Percentiles rank a stretch among this genome's conserved stretches.
Evolutionary conservation across 768 basidiomycete species (phyloP).

Genomic region (Russula ochroleuca): DNA sequence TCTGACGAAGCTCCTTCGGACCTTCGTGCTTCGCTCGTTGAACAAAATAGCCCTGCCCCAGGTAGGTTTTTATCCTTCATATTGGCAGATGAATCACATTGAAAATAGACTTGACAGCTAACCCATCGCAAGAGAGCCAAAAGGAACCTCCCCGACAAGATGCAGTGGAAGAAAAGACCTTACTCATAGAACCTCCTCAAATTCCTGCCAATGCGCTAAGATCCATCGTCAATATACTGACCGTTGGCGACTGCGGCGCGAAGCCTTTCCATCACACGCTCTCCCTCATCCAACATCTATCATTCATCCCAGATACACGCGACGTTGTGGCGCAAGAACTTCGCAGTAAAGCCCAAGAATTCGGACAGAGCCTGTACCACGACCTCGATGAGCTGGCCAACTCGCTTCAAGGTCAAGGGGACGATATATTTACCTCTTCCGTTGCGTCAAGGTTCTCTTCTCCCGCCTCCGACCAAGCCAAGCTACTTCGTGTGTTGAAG

Average conservation of each 20-base stretch:
- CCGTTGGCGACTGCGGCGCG: slow-evolving; percentile 94
- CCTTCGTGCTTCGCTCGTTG: slow-evolving; percentile 10
- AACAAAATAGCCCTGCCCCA: slow-evolving; percentile 9
- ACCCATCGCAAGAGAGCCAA: slow-evolving; percentile 31
- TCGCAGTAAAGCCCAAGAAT: slow-evolving; percentile 78
- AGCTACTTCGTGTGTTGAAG: slow-evolving; percentile 90
- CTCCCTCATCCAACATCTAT: slow-evolving; percentile 87
- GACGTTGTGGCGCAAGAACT: slow-evolving; percentile 89
- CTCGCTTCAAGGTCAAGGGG: slow-evolving; percentile 54
- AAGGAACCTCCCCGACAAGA: slow-evolving; percentile 15
- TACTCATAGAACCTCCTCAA: slow-evolving; percentile 72
- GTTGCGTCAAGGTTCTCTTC: slow-evolving; percentile 89
- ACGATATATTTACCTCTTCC: slow-evolving; percentile 56
- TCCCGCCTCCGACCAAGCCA: slow-evolving; percentile 93
- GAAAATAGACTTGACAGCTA: slow-evolving; percentile 20
- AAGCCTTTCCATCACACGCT: slow-evolving; percentile 95
- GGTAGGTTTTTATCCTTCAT: slow-evolving; percentile 10
- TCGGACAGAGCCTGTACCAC: slow-evolving; percentile 65
- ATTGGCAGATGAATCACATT: background rate
- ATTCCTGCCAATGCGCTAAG: slow-evolving; percentile 83
- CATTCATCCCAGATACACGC: slow-evolving; percentile 80
- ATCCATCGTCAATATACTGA: slow-evolving; percentile 93
- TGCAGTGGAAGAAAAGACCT: slow-evolving; percentile 39
- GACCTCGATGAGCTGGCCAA: slow-evolving; percentile 75
- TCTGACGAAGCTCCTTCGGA: slow-evolving; percentile 21